Base-by-base conservation (phyloP, 2,329 filamentous ascomycete genomes). In the Stylonectria norvegica region DNA sequence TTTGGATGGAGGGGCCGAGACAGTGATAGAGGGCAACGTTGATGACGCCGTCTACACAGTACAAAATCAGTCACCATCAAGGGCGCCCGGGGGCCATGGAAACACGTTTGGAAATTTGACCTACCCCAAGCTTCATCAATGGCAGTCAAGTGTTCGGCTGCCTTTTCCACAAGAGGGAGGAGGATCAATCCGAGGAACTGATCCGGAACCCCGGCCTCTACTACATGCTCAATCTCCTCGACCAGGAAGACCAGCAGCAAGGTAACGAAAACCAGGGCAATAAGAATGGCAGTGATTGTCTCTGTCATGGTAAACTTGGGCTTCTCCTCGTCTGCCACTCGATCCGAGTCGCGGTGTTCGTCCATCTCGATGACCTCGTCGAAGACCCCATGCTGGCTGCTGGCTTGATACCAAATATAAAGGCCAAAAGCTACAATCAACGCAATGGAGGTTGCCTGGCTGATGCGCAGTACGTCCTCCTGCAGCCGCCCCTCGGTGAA, bases 21-120 rank as follows among this genome's bases (percentile, higher is more conserved):
- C 86, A 83, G 56, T 89, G 85, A 38, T 82, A 83, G 9, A 86
- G 68, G 0, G 83, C 82, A 49, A 85, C 79, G 54, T 86, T 86
- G 62, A 85, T 83, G 34, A 77, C 73, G 20, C 78, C 75, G 44
- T 81, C 78, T 61, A 11, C 0, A 31, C 16, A 9, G 3, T 0
- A 3, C 5, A 10, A 14, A 29, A 40, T 15, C 14, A 29, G 4
- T 0, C 1, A 8, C 2, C 28, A 4, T 2, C 1, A 0, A n/a
- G n/a, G n/a, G n/a, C n/a, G n/a, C n/a, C n/a, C n/a, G n/a, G n/a
- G n/a, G n/a, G n/a, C n/a, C n/a, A 1, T n/a, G 0, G 0, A 4
- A 4, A 1, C 4, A 14, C 1, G 4, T 0, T 0, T 17, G 16
- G n/a, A 1, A 4, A 12, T 7, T 7, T 25, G 7, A 32, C 55